phyloP scores from a whole-genome alignment of 495 filamentous ascomycete genomes.

The Cercophora samala region DNA sequence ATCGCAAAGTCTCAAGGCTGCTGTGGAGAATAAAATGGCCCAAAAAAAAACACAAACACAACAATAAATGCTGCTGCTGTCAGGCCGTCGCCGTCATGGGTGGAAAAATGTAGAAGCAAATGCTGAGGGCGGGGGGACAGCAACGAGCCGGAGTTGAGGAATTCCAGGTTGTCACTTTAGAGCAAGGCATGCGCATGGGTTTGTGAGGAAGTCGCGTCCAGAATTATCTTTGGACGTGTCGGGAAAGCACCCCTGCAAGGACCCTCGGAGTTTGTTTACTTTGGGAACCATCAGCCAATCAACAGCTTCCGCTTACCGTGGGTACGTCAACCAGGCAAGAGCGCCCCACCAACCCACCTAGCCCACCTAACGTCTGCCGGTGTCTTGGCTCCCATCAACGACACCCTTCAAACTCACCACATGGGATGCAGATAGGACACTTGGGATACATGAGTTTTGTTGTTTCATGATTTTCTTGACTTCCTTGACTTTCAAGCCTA shows the following conservation, averaged over 20 bases:
- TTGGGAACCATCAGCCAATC: slow-evolving; percentile 26
- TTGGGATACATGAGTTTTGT: neutral
- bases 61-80: too few relatives aligned
- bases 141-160: neutral
- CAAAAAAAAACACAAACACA: slow-evolving; percentile 7
- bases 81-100: too few relatives aligned
- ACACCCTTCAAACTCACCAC: slow-evolving; percentile 6
- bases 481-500: neutral
- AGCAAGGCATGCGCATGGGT: neutral
- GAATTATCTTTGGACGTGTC: slow-evolving; percentile 9
- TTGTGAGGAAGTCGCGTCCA: slow-evolving; percentile 26
- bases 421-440: neutral
- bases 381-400: neutral
- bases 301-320: neutral
- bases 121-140: neutral
- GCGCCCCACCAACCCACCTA: neutral
- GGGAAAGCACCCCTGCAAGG: slow-evolving; percentile 14
- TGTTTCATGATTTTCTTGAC: neutral
- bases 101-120: neutral
- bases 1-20: neutral
- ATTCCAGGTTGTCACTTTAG: neutral
- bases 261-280: slow-evolving; percentile 31
- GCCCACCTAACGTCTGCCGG: neutral
- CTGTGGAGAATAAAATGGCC: neutral
- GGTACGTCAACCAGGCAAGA: neutral